Evolutionary conservation across 2,329 filamentous ascomycete species (phyloP).

Genomic region (Aspergillus puulaauensis): DNA sequence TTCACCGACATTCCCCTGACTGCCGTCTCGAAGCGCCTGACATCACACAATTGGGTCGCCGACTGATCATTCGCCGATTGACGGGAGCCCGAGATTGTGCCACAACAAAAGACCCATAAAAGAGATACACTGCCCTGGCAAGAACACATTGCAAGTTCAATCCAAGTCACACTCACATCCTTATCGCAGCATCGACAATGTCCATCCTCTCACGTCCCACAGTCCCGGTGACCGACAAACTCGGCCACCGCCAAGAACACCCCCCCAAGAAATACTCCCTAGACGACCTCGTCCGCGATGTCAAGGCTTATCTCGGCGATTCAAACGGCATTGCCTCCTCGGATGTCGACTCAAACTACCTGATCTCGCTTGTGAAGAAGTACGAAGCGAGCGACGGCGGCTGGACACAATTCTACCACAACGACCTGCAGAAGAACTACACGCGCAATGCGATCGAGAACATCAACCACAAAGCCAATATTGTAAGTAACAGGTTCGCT

Average conservation of each 20-base stretch:
- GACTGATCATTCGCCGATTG: not conserved
- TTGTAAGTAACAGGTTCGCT: conserved; percentile 18
- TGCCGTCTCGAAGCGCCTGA: not conserved
- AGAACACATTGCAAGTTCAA: not conserved
- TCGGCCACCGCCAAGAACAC: not conserved
- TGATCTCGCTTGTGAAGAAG: conserved; percentile 28
- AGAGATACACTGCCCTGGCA: no score
- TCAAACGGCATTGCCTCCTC: conserved; percentile 26
- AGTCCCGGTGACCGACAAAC: not conserved
- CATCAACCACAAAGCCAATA: conserved; percentile 34
- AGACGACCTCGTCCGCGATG: conserved; percentile 24
- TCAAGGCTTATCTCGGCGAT: conserved; percentile 28
- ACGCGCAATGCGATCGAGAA: conserved; percentile 34
- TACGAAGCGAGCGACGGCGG: conserved; percentile 28
- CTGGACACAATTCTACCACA: conserved; percentile 30
- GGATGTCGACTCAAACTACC: conserved; percentile 25
- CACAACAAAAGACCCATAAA: no score
- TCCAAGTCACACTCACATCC: not conserved
- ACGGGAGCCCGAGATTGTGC: not conserved
- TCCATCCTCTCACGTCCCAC: not conserved
- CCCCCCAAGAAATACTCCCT: conserved; percentile 3
- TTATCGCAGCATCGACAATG: not conserved
- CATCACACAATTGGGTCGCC: not conserved
- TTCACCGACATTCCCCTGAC: not conserved
- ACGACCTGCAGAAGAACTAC: conserved; percentile 34